Evolutionary conservation across 2,329 filamentous ascomycete species (phyloP).

Genomic region (Trichoderma oligosporum): DNA sequence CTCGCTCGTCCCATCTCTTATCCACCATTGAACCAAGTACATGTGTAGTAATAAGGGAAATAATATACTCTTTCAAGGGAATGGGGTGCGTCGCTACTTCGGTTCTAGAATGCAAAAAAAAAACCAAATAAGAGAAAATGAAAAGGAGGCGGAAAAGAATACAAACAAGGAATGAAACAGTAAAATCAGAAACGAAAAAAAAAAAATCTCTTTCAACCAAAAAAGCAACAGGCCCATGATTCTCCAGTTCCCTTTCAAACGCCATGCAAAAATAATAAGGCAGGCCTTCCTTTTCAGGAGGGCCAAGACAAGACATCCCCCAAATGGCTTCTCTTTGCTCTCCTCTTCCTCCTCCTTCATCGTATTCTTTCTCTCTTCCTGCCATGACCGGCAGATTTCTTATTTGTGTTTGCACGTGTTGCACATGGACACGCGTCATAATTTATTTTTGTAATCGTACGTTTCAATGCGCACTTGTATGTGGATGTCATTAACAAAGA

Average conservation of each 20-base stretch:
- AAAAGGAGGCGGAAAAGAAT: slow-evolving; percentile 25
- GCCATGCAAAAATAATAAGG: slow-evolving; percentile 33
- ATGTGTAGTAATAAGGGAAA: slow-evolving; percentile 8
- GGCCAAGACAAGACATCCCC: slow-evolving; percentile 22
- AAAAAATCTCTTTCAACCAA: slow-evolving; percentile 23
- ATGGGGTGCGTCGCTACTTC: slow-evolving; percentile 28
- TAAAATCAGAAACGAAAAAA: slow-evolving; percentile 20
- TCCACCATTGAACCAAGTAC: background rate
- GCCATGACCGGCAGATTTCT: slow-evolving; percentile 11
- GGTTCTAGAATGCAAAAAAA: slow-evolving; percentile 31
- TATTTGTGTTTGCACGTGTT: slow-evolving; percentile 14
- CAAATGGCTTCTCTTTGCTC: background rate
- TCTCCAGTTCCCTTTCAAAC: slow-evolving; percentile 29
- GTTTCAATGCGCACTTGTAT: slow-evolving; percentile 12
- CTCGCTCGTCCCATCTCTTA: background rate
- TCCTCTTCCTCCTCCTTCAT: background rate
- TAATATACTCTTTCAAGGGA: slow-evolving; percentile 26
- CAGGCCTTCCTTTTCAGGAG: slow-evolving; percentile 23
- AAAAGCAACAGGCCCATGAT: slow-evolving; percentile 24
- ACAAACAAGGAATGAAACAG: slow-evolving; percentile 22
- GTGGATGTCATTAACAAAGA: slow-evolving; percentile 21
- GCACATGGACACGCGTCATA: background rate
- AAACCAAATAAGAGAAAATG: slow-evolving; percentile 21
- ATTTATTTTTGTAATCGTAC: background rate
- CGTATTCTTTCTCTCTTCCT: slow-evolving; percentile 19